phyloP scores from a whole-genome alignment of 1,284 basidiomycete genomes.

The Fomitiporia mediterranea region DNA sequence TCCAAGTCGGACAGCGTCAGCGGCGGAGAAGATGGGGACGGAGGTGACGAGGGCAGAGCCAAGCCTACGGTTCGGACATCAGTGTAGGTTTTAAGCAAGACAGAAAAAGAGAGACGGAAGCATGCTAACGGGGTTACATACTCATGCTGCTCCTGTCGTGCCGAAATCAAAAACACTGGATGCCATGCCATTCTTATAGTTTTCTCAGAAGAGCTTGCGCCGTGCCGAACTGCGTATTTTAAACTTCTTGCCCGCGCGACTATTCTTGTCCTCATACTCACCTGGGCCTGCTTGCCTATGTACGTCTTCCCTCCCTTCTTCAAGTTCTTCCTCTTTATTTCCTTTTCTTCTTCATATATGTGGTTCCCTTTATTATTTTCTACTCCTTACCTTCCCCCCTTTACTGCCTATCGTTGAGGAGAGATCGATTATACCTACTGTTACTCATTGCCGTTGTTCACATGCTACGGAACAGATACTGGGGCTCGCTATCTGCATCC shows the following conservation, averaged over 20 bases:
- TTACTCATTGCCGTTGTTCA: background rate
- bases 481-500: slow-evolving; percentile 37
- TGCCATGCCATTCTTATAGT: background rate
- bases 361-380: background rate
- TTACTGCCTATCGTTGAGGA: too few species aligned
- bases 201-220: slow-evolving; percentile 13
- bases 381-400: too few species aligned
- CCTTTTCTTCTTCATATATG: background rate
- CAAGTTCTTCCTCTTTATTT: too few species aligned
- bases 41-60: background rate
- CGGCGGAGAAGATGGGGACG: background rate
- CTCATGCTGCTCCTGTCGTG: background rate
- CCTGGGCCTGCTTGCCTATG: slow-evolving; percentile 16
- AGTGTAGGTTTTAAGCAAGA: too few species aligned
- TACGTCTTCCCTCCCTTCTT: slow-evolving; percentile 2
- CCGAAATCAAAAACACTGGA: background rate
- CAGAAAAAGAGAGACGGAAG: background rate
- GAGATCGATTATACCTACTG: background rate
- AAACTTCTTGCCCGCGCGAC: slow-evolving; percentile 14
- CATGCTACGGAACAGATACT: slow-evolving; percentile 30
- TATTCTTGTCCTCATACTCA: slow-evolving; percentile 13
- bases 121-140: too few species aligned
- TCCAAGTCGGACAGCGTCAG: background rate
- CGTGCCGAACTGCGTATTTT: slow-evolving; percentile 12
- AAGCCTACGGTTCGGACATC: too few species aligned